Evolutionary conservation across 768 basidiomycete genomes (phyloP).

Genomic region (Lactifluus subvellereus): DNA sequence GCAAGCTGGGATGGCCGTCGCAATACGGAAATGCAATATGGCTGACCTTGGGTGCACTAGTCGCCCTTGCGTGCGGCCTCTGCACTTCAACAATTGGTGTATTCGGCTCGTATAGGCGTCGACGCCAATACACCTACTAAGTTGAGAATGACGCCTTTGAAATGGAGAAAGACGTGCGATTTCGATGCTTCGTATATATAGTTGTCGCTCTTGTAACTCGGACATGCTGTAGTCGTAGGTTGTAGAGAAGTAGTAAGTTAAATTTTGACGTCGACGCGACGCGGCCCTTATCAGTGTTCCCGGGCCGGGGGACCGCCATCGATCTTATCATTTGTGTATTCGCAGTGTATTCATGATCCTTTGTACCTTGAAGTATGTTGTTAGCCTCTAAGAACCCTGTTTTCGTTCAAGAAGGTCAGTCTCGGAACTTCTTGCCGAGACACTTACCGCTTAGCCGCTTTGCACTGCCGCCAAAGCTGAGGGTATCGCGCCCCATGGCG

Average conservation of each 20-base stretch:
- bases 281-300: no score
- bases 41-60: slow-evolving; percentile 70
- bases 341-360: no score
- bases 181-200: background rate
- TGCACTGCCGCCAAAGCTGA: background rate
- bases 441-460: background rate
- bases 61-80: slow-evolving; percentile 59
- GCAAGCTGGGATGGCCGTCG: slow-evolving; percentile 42
- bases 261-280: background rate
- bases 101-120: slow-evolving; percentile 57
- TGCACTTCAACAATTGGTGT: slow-evolving; percentile 60
- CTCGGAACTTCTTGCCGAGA: background rate
- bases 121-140: slow-evolving; percentile 28
- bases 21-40: slow-evolving; percentile 78
- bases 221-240: background rate
- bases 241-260: background rate
- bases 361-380: background rate
- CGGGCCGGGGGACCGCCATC: no score
- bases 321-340: no score
- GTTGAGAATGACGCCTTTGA: background rate
- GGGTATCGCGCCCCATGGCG: background rate
- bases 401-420: background rate
- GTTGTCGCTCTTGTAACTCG: background rate
- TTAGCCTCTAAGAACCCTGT: background rate
- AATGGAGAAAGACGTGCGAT: slow-evolving; percentile 1